Evolutionary conservation across 2,329 filamentous ascomycete species (phyloP).

Genomic region (Nemania sp.): DNA sequence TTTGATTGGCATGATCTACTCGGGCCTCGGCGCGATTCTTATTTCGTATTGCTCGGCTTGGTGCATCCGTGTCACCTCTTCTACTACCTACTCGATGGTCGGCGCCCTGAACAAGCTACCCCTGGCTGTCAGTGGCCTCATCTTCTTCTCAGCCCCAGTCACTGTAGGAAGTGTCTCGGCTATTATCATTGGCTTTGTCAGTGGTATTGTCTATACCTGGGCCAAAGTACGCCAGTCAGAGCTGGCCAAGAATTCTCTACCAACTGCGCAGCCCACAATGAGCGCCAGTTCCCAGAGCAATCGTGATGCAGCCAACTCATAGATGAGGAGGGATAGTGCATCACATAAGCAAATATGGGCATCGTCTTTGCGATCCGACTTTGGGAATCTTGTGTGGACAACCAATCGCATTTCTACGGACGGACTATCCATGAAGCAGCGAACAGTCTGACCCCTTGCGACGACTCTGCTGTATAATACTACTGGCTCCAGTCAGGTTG

Average conservation of each 20-base stretch:
- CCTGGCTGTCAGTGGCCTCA: slow-evolving; percentile 85
- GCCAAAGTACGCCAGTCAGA: slow-evolving; percentile 82
- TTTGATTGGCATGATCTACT: slow-evolving; percentile 88
- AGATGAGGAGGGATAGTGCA: slow-evolving; percentile 25
- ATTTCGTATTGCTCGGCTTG: slow-evolving; percentile 99
- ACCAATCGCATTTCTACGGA: slow-evolving; percentile 26
- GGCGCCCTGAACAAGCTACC: slow-evolving; percentile 97
- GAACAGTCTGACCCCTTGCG: slow-evolving; percentile 23
- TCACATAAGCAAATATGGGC: slow-evolving; percentile 18
- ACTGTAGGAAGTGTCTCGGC: slow-evolving; percentile 91
- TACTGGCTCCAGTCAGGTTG: slow-evolving; percentile 33
- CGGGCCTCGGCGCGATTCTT: slow-evolving; percentile 89
- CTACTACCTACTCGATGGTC: slow-evolving; percentile 98
- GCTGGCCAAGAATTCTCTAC: slow-evolving; percentile 66
- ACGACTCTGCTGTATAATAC: slow-evolving; percentile 40
- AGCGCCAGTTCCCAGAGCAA: slow-evolving; percentile 92
- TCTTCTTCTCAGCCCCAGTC: slow-evolving; percentile 95
- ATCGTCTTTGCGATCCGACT: slow-evolving; percentile 1
- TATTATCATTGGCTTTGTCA: slow-evolving; percentile 88
- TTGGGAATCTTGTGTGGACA: slow-evolving; percentile 11
- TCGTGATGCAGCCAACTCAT: slow-evolving; percentile 80
- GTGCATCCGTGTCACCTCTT: slow-evolving; percentile 97
- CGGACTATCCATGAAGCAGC: slow-evolving; percentile 25
- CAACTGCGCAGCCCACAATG: slow-evolving; percentile 72
- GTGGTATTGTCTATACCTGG: slow-evolving; percentile 86